These are phyloP conservation scores for Annulohypoxylon moriforme DNA, from an alignment of 495 filamentous ascomycete species.

Conservation along the genomic window DNA sequence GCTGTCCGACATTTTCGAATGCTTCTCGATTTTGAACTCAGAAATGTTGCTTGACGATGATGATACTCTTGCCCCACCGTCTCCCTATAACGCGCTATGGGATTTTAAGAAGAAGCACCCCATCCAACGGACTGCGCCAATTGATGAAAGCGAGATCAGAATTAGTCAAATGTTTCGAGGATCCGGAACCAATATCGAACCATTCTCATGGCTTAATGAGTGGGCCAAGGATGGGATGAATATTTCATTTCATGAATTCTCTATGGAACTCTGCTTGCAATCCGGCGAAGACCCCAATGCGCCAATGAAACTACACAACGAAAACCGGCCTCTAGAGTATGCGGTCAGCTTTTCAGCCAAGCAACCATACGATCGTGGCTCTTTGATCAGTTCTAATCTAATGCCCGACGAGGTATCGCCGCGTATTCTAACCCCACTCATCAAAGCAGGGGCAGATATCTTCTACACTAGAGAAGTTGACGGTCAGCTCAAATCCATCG, in stretches of 20 bases:
- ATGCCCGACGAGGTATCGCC: background rate
- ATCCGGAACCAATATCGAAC: background rate
- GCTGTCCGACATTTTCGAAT: too few relatives aligned
- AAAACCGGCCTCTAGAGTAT: background rate
- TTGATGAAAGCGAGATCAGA: too few relatives aligned
- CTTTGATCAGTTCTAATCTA: background rate
- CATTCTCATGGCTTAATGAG: background rate
- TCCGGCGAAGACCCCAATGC: background rate
- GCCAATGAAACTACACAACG: background rate
- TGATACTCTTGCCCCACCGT: too few relatives aligned
- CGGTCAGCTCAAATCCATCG: background rate
- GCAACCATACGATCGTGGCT: background rate
- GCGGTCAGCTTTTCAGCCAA: background rate
- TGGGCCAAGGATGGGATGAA: too few relatives aligned
- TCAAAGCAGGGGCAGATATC: slow-evolving; percentile 1
- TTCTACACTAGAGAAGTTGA: background rate
- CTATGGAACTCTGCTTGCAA: background rate
- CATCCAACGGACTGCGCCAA: too few relatives aligned
- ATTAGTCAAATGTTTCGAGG: background rate
- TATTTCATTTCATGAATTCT: background rate
- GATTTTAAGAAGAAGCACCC: too few relatives aligned
- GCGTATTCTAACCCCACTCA: background rate
- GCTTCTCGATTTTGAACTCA: too few relatives aligned
- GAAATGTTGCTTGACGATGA: too few relatives aligned
- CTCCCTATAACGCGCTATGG: too few relatives aligned